Evolutionary conservation across 192 early-diverging fungal genomes (phyloP).

Genomic region (Geranomyces michiganensis): DNA sequence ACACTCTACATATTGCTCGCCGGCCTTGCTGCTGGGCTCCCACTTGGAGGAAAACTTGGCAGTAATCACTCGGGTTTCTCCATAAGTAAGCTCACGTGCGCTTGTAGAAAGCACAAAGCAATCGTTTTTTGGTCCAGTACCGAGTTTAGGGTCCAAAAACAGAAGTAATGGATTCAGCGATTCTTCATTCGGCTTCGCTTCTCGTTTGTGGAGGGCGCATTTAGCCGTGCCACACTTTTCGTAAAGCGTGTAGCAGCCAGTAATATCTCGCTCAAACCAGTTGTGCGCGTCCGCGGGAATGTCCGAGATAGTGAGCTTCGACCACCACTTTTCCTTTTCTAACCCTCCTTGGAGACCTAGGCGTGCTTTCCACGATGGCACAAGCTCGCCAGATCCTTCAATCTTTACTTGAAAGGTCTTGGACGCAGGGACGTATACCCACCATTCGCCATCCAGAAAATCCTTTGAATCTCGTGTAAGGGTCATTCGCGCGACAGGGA

Average conservation of each 20-base stretch:
- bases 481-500: conserved; percentile 42
- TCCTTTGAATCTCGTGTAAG: conserved; percentile 5
- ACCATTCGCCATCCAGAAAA: conserved; percentile 40
- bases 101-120: conserved; percentile 45
- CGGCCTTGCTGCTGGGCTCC: conserved; percentile 32
- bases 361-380: conserved; percentile 48
- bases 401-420: conserved; percentile 38
- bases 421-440: conserved; percentile 33
- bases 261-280: conserved; percentile 34
- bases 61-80: conserved; percentile 32
- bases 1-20: conserved; percentile 33
- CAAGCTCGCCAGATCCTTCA: conserved; percentile 36
- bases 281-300: conserved; percentile 22
- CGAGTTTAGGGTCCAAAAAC: conserved; percentile 46
- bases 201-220: conserved; percentile 41
- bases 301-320: conserved; percentile 22
- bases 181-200: neutral
- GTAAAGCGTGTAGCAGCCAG: conserved; percentile 38
- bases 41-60: conserved; percentile 40
- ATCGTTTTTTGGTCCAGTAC: conserved; percentile 32
- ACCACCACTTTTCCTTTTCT: conserved; percentile 41
- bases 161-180: conserved; percentile 33
- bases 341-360: conserved; percentile 39
- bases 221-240: conserved; percentile 52
- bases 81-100: conserved; percentile 32